Evolutionary conservation across 352 stramenopile species (phyloP).

Genomic region (Globisporangium okanoganense): DNA sequence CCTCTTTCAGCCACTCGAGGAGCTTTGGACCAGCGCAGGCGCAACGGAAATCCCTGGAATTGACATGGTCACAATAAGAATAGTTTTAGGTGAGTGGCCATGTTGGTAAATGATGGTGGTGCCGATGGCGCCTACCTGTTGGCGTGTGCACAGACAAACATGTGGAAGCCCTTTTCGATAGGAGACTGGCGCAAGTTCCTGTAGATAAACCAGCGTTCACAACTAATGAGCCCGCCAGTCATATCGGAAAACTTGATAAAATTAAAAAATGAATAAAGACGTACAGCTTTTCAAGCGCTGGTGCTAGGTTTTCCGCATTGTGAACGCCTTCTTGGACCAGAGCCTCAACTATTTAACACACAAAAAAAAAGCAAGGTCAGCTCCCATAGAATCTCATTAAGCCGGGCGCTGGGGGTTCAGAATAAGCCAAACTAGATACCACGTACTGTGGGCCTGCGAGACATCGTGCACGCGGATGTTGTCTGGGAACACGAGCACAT

Average conservation of each 20-base stretch:
- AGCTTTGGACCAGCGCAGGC: conserved; percentile 69
- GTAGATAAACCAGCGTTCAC: not conserved
- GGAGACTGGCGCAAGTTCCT: conserved; percentile 38
- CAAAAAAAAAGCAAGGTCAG: not conserved
- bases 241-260: not conserved
- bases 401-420: not conserved
- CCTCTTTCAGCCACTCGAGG: conserved; percentile 53
- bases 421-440: not conserved
- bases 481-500: conserved; percentile 73
- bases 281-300: conserved; percentile 31
- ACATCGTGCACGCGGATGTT: conserved; percentile 53
- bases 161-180: conserved; percentile 43
- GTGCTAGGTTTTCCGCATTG: conserved; percentile 25
- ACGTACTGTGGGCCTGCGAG: conserved; percentile 38
- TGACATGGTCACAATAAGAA: too few species aligned
- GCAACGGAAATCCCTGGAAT: conserved; percentile 60
- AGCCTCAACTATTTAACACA: conserved; percentile 21
- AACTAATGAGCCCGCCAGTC: not conserved
- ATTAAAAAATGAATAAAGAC: conserved; percentile 10
- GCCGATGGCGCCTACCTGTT: too few species aligned
- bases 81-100: too few species aligned
- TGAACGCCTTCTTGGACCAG: conserved; percentile 34
- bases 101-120: too few species aligned
- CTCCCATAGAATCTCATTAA: not conserved
- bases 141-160: conserved; percentile 69